Conservation (phyloP, 306 rosid genomes). For the Sindora glabra region DNA sequence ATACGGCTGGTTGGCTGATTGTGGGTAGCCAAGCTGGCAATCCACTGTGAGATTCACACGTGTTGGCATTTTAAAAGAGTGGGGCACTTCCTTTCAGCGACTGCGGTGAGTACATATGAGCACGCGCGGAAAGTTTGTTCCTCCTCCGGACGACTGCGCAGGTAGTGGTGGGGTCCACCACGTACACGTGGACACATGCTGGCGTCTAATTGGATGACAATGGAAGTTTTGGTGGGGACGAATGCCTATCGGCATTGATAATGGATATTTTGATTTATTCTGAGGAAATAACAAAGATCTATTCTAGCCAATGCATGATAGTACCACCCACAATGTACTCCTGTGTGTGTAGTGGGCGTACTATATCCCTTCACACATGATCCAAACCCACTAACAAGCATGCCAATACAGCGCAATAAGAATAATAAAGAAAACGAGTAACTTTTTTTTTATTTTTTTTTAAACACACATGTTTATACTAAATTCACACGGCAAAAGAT, state of each 20-base stretch:
- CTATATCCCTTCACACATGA: not conserved
- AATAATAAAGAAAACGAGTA: not conserved
- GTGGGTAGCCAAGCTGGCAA: not conserved
- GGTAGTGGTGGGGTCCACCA: not conserved
- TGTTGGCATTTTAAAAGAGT: not conserved
- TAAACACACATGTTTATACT: no score
- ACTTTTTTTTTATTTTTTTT: no score
- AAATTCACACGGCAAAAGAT: no score
- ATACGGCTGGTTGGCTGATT: no score
- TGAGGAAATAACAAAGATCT: not conserved
- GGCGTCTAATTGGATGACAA: not conserved
- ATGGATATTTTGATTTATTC: not conserved
- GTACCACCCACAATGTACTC: constrained; percentile 29
- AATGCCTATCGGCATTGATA: not conserved
- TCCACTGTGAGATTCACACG: not conserved
- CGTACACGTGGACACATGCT: constrained; percentile 10
- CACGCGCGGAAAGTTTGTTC: constrained; percentile 32
- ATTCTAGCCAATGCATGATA: constrained; percentile 11
- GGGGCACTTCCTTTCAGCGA: not conserved
- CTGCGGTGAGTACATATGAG: not conserved
- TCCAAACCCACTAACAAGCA: not conserved
- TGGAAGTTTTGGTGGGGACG: not conserved
- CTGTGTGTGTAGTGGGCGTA: not conserved
- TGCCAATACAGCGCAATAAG: not conserved
- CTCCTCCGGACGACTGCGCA: no score